A percentile compares a stretch with the other conserved stretches of the same genome.
Conservation (phyloP, 164 flowering plant species). For the Macadamia integrifolia region DNA sequence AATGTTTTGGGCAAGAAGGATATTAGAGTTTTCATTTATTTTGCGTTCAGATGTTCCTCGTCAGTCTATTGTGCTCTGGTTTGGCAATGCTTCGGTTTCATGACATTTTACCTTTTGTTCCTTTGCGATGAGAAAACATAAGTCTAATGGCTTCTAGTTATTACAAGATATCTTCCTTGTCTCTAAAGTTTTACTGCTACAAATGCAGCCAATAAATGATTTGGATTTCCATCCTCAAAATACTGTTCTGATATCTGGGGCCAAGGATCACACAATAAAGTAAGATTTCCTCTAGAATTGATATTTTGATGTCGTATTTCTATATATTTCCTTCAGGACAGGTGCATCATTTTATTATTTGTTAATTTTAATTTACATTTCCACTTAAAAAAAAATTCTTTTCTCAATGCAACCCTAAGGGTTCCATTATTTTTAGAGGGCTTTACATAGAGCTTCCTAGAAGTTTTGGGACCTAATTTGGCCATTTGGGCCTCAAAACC, state of each 20-base stretch:
- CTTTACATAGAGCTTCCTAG: too few species aligned
- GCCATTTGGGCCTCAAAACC: too few species aligned
- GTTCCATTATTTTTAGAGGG: too few species aligned
- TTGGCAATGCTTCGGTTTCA: not conserved
- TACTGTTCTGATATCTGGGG: constrained; percentile 67
- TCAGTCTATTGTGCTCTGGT: not conserved
- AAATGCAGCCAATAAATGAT: constrained; percentile 83
- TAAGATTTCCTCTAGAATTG: constrained; percentile 18
- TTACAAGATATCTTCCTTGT: not conserved
- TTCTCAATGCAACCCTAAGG: not conserved
- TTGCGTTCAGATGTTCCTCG: not conserved
- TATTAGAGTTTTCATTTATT: not conserved
- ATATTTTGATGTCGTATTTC: not conserved
- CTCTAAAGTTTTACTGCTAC: constrained; percentile 4
- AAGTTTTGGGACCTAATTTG: too few species aligned
- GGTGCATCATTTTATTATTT: not conserved
- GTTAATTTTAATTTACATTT: not conserved
- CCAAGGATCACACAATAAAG: constrained; percentile 85
- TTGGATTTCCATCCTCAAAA: constrained; percentile 86
- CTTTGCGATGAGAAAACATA: too few species aligned
- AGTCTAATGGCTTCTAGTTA: not conserved
- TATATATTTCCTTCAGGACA: constrained; percentile 2
- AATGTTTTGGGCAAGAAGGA: not conserved
- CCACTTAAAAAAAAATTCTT: not conserved
- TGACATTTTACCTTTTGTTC: too few species aligned